Conservation (phyloP, 2,329 filamentous ascomycete genomes). For the Diaporthe citriasiana region DNA sequence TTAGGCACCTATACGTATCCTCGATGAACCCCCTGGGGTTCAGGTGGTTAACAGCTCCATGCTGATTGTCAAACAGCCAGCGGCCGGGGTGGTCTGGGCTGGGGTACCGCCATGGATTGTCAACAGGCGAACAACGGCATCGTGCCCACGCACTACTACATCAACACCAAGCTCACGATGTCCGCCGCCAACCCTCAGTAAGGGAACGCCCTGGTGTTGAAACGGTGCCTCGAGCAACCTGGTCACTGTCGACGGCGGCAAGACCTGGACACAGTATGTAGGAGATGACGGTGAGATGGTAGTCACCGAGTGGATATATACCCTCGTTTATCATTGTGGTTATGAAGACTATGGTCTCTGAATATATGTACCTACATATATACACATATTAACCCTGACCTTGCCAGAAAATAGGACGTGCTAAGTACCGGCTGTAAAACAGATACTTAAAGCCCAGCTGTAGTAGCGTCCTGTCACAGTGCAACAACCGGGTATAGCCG, state of each 20-base stretch:
- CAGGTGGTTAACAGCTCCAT: background rate
- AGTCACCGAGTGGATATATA: background rate
- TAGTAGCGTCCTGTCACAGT: background rate
- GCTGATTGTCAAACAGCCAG: constrained; percentile 14
- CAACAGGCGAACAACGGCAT: constrained; percentile 56
- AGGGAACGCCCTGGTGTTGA: constrained; percentile 51
- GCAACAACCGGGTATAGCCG: background rate
- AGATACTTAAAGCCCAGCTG: background rate
- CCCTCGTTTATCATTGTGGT: background rate
- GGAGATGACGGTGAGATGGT: background rate
- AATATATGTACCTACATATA: background rate
- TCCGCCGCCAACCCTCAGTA: constrained; percentile 53
- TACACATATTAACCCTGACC: background rate
- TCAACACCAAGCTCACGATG: constrained; percentile 54
- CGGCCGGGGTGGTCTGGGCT: constrained; percentile 42
- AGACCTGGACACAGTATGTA: constrained; percentile 55
- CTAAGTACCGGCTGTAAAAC: background rate
- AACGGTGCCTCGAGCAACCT: constrained; percentile 51
- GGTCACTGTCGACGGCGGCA: constrained; percentile 52
- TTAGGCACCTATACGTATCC: constrained; percentile 38
- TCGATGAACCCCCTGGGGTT: background rate
- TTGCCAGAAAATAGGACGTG: background rate
- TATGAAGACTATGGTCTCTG: background rate
- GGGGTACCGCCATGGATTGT: constrained; percentile 51
- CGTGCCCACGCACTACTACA: constrained; percentile 56